Evolutionary conservation across 257 asterid species (phyloP).

Genomic region (Solanum verrucosum): DNA sequence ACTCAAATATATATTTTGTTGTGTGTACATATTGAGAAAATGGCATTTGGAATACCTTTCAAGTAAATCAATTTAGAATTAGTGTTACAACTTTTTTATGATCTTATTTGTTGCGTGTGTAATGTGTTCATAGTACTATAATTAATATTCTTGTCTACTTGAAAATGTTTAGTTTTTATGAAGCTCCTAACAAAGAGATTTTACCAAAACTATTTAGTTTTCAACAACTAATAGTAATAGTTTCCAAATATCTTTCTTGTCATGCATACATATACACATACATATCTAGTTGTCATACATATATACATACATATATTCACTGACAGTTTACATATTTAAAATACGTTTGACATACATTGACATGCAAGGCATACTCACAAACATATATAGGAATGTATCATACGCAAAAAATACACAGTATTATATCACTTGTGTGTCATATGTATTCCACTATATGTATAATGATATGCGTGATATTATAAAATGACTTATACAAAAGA

Average conservation of each 20-base stretch:
- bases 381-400: background rate
- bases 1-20: background rate
- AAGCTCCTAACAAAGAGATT: background rate
- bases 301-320: fast-evolving
- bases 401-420: too few relatives aligned
- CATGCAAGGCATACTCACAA: too few relatives aligned
- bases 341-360: background rate
- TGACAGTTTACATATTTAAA: too few relatives aligned
- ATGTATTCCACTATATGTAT: too few relatives aligned
- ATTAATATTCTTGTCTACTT: background rate
- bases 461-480: too few relatives aligned
- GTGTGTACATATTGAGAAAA: background rate
- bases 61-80: background rate
- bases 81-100: background rate
- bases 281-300: too few relatives aligned
- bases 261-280: background rate
- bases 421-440: too few relatives aligned
- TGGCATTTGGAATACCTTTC: background rate
- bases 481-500: too few relatives aligned
- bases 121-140: background rate
- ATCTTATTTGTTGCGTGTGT: too few relatives aligned
- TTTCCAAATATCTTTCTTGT: too few relatives aligned
- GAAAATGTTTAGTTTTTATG: background rate
- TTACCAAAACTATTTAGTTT: background rate
- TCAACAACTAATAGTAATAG: background rate